Conservation (phyloP, 345 rosid genomes). For the Populus euphratica region DNA sequence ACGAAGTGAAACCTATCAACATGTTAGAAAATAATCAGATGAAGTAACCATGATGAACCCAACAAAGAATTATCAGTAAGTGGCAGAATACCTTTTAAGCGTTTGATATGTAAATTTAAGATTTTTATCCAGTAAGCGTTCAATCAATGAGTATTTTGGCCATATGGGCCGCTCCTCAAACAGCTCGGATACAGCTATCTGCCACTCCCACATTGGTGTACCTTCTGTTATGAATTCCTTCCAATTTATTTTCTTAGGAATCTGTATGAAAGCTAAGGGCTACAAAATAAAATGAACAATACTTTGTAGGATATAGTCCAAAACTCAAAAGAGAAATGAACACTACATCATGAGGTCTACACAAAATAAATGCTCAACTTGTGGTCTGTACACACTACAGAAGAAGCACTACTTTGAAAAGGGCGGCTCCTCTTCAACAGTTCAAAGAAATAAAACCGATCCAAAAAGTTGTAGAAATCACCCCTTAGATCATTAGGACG, state of each 20-base stretch:
- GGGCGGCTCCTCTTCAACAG: background rate
- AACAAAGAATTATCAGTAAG: constrained; percentile 4
- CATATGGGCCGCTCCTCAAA: constrained; percentile 89
- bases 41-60: background rate
- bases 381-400: background rate
- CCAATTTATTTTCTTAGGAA: constrained; percentile 78
- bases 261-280: constrained; percentile 73
- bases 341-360: background rate
- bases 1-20: background rate
- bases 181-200: constrained; percentile 63
- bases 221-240: constrained; percentile 47
- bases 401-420: background rate
- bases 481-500: background rate
- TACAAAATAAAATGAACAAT: constrained; percentile 23
- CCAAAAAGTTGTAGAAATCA: background rate
- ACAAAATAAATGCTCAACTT: background rate
- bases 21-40: background rate
- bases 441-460: background rate
- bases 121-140: constrained; percentile 62
- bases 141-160: constrained; percentile 70
- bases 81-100: constrained; percentile 64
- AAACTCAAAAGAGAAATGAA: background rate
- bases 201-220: constrained; percentile 73
- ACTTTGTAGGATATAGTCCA: background rate
- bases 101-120: constrained; percentile 51